These are phyloP conservation scores for Rosa lucieae DNA, from an alignment of 306 rosid genomes.

Conservation along the genomic window DNA sequence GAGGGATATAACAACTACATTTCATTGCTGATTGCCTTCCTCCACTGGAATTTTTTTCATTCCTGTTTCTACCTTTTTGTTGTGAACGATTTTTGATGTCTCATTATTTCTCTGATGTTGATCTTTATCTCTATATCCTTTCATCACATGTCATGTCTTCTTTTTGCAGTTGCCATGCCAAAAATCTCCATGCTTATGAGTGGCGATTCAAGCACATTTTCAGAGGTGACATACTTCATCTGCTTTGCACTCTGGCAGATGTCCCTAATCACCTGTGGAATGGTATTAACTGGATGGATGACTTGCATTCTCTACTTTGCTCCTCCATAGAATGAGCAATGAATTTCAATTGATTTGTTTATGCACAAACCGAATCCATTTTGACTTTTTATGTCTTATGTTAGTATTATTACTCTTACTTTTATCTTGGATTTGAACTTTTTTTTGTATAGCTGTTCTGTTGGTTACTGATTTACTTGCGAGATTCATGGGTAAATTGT, in stretches of 20 bases:
- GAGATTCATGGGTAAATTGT: too few relatives aligned
- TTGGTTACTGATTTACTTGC: too few relatives aligned
- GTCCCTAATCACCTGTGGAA: neutral
- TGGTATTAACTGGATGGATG: too few relatives aligned
- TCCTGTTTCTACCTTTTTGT: conserved; percentile 2
- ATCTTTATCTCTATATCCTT: conserved; percentile 6
- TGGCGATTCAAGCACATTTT: conserved; percentile 97
- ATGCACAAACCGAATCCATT: too few relatives aligned
- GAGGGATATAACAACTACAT: too few relatives aligned
- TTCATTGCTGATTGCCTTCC: conserved; percentile 64
- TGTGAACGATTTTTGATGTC: neutral
- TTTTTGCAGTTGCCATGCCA: conserved; percentile 49
- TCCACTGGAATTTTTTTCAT: conserved; percentile 51
- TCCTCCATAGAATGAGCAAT: too few relatives aligned
- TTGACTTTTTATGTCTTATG: too few relatives aligned
- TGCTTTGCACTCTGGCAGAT: neutral
- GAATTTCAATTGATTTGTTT: too few relatives aligned
- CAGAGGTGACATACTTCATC: conserved; percentile 52
- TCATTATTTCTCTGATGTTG: neutral
- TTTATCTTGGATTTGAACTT: too few relatives aligned
- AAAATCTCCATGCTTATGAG: conserved; percentile 88
- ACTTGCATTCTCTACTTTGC: too few relatives aligned
- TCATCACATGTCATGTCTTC: conserved; percentile 9
- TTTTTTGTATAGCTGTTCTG: too few relatives aligned
- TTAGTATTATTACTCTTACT: too few relatives aligned